Percentiles rank a stretch among this genome's conserved stretches.
phyloP scores from a whole-genome alignment of 768 basidiomycete species.

The Inosperma sp. region DNA sequence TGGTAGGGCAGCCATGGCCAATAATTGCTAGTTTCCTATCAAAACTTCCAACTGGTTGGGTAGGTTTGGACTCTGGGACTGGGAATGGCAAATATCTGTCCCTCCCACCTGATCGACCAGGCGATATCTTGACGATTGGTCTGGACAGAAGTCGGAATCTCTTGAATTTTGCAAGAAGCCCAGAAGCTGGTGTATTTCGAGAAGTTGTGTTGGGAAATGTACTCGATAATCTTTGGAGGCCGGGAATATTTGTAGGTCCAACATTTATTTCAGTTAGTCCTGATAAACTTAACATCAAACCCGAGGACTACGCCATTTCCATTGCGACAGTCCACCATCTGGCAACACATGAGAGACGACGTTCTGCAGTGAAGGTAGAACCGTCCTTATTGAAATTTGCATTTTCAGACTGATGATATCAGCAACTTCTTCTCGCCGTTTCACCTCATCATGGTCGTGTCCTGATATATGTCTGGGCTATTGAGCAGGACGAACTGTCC shows the following conservation, averaged over 20 bases:
- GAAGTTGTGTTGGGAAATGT: conserved; percentile 84
- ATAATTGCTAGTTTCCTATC: conserved; percentile 73
- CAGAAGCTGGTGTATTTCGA: conserved; percentile 45
- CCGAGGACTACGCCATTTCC: conserved; percentile 91
- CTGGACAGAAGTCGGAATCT: conserved; percentile 80
- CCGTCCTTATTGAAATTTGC: background rate
- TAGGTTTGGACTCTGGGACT: conserved; percentile 92
- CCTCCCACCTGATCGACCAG: conserved; percentile 57
- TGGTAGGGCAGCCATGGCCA: conserved; percentile 73
- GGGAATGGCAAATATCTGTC: conserved; percentile 98
- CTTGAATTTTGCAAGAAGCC: conserved; percentile 66
- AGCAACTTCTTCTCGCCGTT: conserved; percentile 64
- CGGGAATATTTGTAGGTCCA: conserved; percentile 66
- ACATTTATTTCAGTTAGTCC: background rate
- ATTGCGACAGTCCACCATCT: conserved; percentile 98
- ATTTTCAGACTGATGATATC: conserved; percentile 5
- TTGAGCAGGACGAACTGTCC: conserved; percentile 84
- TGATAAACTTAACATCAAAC: background rate
- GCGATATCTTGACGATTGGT: conserved; percentile 68
- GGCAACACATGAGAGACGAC: conserved; percentile 71
- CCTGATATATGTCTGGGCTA: conserved; percentile 95
- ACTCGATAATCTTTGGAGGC: conserved; percentile 67
- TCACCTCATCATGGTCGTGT: conserved; percentile 69
- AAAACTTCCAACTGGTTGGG: conserved; percentile 65
- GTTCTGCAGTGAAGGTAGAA: conserved; percentile 66